Base-by-base conservation (phyloP, 495 filamentous ascomycete genomes). In the Terfezia claveryi region DNA sequence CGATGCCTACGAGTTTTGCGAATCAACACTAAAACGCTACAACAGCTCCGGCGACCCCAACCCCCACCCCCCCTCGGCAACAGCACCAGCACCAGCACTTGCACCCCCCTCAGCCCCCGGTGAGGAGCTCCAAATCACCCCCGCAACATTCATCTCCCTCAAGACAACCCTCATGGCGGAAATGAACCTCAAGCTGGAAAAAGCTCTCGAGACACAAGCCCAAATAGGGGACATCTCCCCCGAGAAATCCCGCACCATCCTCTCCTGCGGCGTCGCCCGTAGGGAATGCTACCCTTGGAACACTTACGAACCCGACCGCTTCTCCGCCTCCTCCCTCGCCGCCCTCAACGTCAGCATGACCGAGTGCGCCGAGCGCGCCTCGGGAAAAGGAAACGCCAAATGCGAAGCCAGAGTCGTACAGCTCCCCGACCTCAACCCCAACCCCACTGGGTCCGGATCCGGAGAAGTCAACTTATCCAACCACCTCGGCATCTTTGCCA, bases 241-340 rank as follows among this genome's bases (percentile, higher is more conserved):
- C 2, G 41, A 46, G 41, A 46, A 46, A 46, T 46, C 41, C 41
- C 41, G 41, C 41, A 14, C 41, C 12, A 46, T 46, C 41, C 41
- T 46, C 41, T 46, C 41, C 41, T 46, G 14, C 41, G 41, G 41
- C 41, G 41, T 46, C 41, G 41, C 41, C 2, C 80, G 87, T 23
- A 74, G 91, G 16, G 83, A 96, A 62, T 72, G 94, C 14, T 98
- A 98, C 67, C 84, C 87, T 12, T 98, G 91, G 91, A 96, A 96
- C 65, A 62, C 71, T 20, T 74, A 91, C 61, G 92, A 98, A 62
- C 87, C 87, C 0, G 79, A 96, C 66, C 78, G 91, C 51, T 83
- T 85, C 60, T 76, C 79, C 0, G 68, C 76, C 6, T 76, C 82
- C 55, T 82, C 77, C 3, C 67, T 96, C 16, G 60, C 68, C 0